Percentiles rank a stretch among this genome's conserved stretches.
Conservation (phyloP, 2,329 filamentous ascomycete genomes). For the Neonectria neomacrospora region DNA sequence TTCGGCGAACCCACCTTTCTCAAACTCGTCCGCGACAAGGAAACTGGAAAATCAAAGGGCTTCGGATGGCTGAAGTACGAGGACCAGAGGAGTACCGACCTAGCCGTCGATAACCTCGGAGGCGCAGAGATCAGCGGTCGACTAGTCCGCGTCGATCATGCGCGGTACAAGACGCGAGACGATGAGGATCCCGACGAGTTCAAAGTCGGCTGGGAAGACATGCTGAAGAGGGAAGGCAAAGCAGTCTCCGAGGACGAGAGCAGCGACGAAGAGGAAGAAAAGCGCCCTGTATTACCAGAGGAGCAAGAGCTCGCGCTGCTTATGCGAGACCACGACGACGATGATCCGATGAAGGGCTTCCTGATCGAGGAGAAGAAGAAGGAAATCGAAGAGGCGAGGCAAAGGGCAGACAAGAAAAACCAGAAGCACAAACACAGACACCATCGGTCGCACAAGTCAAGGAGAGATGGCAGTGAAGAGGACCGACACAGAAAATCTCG, state of each 20-base stretch:
- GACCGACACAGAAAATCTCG: slow-evolving; percentile 49
- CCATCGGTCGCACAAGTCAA: slow-evolving; percentile 59
- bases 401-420: slow-evolving; percentile 61
- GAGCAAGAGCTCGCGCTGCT: slow-evolving; percentile 82
- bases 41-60: slow-evolving; percentile 93
- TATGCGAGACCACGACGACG: slow-evolving; percentile 86
- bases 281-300: slow-evolving; percentile 77
- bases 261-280: slow-evolving; percentile 58
- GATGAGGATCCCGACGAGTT: slow-evolving; percentile 75
- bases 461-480: slow-evolving; percentile 47
- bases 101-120: slow-evolving; percentile 95
- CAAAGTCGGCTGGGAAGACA: slow-evolving; percentile 69
- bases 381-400: slow-evolving; percentile 78
- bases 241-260: slow-evolving; percentile 57
- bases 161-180: slow-evolving; percentile 88
- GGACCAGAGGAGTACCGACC: slow-evolving; percentile 93
- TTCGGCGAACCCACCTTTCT: slow-evolving; percentile 95
- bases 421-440: slow-evolving; percentile 60
- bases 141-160: slow-evolving; percentile 88
- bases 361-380: slow-evolving; percentile 91
- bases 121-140: slow-evolving; percentile 86
- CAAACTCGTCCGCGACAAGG: slow-evolving; percentile 92
- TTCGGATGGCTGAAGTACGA: slow-evolving; percentile 99
- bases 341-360: slow-evolving; percentile 97
- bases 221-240: slow-evolving; percentile 63